phyloP scores from a whole-genome alignment of 345 rosid species.

The Nephelium lappaceum region DNA sequence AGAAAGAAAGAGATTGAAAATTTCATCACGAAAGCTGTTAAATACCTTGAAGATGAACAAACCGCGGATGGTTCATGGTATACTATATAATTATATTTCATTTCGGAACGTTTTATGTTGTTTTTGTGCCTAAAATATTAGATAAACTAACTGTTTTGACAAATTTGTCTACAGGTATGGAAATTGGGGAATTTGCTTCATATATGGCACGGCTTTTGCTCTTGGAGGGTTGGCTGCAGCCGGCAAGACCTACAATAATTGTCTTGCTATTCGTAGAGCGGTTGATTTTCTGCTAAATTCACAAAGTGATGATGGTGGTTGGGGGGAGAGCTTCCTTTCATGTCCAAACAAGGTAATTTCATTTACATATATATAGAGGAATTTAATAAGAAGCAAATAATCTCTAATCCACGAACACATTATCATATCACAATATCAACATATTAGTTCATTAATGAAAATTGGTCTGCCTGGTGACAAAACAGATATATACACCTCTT shows the following conservation, averaged over 20 bases:
- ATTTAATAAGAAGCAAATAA: no score
- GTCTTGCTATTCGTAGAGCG: conserved; percentile 36
- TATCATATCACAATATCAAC: background rate
- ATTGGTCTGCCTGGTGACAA: background rate
- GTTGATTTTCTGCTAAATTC: conserved; percentile 47
- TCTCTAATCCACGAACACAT: no score
- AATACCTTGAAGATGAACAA: conserved; percentile 48
- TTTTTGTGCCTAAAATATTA: background rate
- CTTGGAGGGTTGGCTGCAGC: conserved; percentile 49
- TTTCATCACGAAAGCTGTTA: conserved; percentile 45
- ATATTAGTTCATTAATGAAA: background rate
- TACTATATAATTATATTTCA: background rate
- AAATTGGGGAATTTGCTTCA: conserved; percentile 63
- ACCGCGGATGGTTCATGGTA: conserved; percentile 63
- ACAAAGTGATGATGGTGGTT: conserved; percentile 53
- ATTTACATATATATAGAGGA: no score
- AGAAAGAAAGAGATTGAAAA: conserved; percentile 50
- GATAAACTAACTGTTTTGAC: background rate
- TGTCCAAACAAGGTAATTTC: conserved; percentile 42
- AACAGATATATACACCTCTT: conserved; percentile 46
- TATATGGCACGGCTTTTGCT: conserved; percentile 50
- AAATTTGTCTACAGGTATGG: conserved; percentile 42
- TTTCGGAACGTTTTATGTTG: no score
- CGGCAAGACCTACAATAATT: conserved; percentile 43
- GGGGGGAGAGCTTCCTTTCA: conserved; percentile 60